Percentiles rank a stretch among this genome's conserved stretches.
phyloP scores from a whole-genome alignment of 345 rosid species.

The Stellera chamaejasme region DNA sequence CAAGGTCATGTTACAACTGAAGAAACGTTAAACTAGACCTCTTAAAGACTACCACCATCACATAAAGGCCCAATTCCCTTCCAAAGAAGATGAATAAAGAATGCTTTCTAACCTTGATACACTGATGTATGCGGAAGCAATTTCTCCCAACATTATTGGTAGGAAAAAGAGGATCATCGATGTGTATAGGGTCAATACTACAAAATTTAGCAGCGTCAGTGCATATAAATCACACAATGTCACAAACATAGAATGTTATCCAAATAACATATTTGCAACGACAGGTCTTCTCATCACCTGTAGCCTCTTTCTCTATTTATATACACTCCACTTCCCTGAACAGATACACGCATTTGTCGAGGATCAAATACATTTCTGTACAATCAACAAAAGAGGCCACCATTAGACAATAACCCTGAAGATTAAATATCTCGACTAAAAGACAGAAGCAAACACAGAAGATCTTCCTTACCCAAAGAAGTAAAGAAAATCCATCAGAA shows the following conservation, averaged over 20 bases:
- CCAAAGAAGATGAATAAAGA: conserved; percentile 7
- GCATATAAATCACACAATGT: too few relatives aligned
- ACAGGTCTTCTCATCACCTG: conserved; percentile 43
- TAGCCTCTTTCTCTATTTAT: conserved; percentile 84
- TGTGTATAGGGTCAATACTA: conserved; percentile 93
- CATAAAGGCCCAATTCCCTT: conserved; percentile 3
- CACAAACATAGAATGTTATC: too few relatives aligned
- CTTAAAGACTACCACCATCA: too few relatives aligned
- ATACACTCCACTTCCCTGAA: conserved; percentile 88
- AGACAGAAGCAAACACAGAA: conserved; percentile 11
- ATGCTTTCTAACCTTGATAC: conserved; percentile 63
- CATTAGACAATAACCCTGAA: background rate
- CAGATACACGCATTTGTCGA: conserved; percentile 93
- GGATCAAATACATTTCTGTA: conserved; percentile 96
- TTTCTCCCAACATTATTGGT: conserved; percentile 94
- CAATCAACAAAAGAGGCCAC: conserved; percentile 11
- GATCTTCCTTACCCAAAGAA: conserved; percentile 81
- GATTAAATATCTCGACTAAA: conserved; percentile 6
- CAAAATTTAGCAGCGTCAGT: conserved; percentile 22
- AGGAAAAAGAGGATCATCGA: conserved; percentile 92
- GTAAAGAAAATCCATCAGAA: conserved; percentile 96
- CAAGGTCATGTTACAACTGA: too few relatives aligned
- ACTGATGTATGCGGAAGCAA: conserved; percentile 97
- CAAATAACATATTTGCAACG: conserved; percentile 1
- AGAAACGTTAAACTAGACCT: too few relatives aligned